Evolutionary conservation across 1,284 basidiomycete genomes (phyloP).

Genomic region (Sanguinoderma infundibulare): DNA sequence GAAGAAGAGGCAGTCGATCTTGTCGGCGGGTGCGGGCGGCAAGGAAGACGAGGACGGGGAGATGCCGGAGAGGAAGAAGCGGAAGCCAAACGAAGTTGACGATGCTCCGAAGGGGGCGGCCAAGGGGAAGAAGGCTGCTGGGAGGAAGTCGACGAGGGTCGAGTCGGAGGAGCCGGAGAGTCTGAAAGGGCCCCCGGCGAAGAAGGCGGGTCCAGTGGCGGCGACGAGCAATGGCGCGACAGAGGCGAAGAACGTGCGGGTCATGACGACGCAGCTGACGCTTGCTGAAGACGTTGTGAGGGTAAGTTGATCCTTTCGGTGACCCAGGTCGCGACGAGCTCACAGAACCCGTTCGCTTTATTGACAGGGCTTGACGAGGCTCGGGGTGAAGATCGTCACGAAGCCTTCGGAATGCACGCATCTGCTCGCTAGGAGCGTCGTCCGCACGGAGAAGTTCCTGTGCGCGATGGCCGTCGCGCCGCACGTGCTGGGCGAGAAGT

Average conservation of each 20-base stretch:
- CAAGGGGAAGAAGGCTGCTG: conserved; percentile 26
- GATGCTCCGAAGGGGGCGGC: conserved; percentile 22
- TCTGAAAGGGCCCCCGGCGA: conserved; percentile 24
- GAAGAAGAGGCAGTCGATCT: conserved; percentile 34
- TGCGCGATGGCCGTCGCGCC: conserved; percentile 68
- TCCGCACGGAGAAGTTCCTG: conserved; percentile 85
- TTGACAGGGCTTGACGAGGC: conserved; percentile 56
- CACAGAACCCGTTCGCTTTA: neutral
- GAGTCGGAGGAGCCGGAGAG: conserved; percentile 18
- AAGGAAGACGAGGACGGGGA: conserved; percentile 36
- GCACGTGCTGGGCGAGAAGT: conserved; percentile 64
- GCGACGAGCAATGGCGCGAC: conserved; percentile 2
- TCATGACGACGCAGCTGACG: conserved; percentile 66
- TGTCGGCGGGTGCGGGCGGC: conserved; percentile 25
- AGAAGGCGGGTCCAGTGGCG: conserved; percentile 14
- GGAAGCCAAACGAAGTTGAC: conserved; percentile 26
- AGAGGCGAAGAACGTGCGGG: conserved; percentile 35
- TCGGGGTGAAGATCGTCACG: conserved; percentile 67
- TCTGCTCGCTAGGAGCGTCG: conserved; percentile 66
- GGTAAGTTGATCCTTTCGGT: conserved; percentile 40
- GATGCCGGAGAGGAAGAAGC: conserved; percentile 40
- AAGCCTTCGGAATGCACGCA: conserved; percentile 76
- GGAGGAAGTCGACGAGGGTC: conserved; percentile 9
- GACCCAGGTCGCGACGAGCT: neutral
- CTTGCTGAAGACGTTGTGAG: conserved; percentile 58